Percentiles rank a stretch among this genome's conserved stretches.
Evolutionary conservation across 208 protist genomes (phyloP).

Genomic region (Acanthamoeba culbertsoni): DNA sequence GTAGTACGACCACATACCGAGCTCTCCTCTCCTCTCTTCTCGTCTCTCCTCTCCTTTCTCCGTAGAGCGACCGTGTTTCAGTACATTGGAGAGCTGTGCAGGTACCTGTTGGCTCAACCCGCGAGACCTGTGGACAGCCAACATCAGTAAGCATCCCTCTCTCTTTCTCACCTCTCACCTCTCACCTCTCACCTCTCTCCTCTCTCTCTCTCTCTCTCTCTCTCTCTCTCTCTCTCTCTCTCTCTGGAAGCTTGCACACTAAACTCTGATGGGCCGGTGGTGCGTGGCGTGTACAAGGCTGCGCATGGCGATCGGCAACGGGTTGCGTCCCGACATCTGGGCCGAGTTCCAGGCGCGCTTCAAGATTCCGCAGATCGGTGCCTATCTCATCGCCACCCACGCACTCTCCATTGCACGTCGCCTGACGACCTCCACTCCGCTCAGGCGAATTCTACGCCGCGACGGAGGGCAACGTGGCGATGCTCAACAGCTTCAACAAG

Average conservation of each 20-base stretch:
- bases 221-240: neutral
- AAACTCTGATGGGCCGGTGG: neutral
- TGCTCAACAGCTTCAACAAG: constrained; percentile 65
- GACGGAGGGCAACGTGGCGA: constrained; percentile 82
- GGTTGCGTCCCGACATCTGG: constrained; percentile 90
- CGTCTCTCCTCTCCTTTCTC: neutral
- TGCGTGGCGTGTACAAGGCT: constrained; percentile 64
- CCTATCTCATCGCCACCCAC: neutral
- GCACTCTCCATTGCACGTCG: neutral
- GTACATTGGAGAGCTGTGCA: constrained; percentile 91
- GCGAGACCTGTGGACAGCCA: constrained; percentile 22
- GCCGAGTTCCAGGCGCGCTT: constrained; percentile 67
- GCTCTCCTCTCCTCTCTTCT: neutral
- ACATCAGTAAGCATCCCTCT: constrained; percentile 6
- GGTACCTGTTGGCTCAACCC: constrained; percentile 78
- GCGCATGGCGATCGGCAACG: constrained; percentile 89
- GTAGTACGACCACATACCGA: neutral
- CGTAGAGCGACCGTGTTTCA: constrained; percentile 82
- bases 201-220: neutral
- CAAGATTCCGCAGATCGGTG: constrained; percentile 76
- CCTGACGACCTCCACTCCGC: no score
- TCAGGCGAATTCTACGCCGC: constrained; percentile 89
- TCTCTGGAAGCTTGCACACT: neutral
- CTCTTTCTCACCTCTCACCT: neutral
- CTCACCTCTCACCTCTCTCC: neutral